These are phyloP conservation scores for Heliamphora pulchella DNA, from an alignment of 179 eudicot genomes.

Conservation along the genomic window DNA sequence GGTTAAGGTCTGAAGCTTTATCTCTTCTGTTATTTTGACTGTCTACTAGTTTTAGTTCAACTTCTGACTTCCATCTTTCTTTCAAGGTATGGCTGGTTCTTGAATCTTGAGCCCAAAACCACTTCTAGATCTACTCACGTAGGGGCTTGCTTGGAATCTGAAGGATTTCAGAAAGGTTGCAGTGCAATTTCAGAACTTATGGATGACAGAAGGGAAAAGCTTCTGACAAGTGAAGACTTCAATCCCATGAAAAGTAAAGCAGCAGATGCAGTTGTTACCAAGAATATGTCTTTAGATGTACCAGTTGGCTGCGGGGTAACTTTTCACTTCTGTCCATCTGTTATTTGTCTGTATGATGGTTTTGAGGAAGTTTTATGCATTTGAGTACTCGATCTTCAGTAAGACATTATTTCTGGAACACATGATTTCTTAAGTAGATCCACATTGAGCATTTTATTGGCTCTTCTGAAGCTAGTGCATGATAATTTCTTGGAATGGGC, in stretches of 20 bases:
- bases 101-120: slow-evolving; percentile 24
- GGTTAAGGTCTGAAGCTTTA: slow-evolving; percentile 55
- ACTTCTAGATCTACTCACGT: slow-evolving; percentile 17
- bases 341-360: not conserved
- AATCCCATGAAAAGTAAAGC: slow-evolving; percentile 20
- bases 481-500: not conserved
- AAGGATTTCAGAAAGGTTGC: slow-evolving; percentile 18
- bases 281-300: slow-evolving; percentile 26
- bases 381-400: not conserved
- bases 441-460: not conserved
- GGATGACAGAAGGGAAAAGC: slow-evolving; percentile 20
- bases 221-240: slow-evolving; percentile 22
- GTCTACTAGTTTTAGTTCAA: not conserved
- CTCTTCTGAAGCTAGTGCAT: not conserved
- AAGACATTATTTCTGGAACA: not conserved
- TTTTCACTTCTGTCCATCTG: not conserved
- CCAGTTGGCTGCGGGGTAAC: slow-evolving; percentile 36
- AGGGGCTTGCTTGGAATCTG: slow-evolving; percentile 20
- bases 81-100: slow-evolving; percentile 86
- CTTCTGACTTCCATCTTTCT: slow-evolving; percentile 16
- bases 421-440: not conserved
- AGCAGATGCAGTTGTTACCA: slow-evolving; percentile 24
- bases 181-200: slow-evolving; percentile 22
- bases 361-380: not conserved
- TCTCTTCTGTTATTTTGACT: not conserved